Base-by-base conservation (phyloP, 805 yeast species). In the Pachysolen tannophilus region DNA sequence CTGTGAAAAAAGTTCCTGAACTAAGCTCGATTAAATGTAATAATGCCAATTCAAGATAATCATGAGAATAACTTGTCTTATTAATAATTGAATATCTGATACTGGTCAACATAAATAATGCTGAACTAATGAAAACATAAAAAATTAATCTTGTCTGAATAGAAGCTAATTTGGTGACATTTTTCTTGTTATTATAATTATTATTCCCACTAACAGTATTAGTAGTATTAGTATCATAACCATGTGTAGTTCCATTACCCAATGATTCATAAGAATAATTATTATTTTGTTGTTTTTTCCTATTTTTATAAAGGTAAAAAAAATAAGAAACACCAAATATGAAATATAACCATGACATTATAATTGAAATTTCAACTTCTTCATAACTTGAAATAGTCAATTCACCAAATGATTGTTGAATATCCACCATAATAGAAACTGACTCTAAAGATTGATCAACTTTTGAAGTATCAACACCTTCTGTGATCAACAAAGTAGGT, bases 1-100 rank as follows among this genome's bases (percentile, higher is more conserved):
- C 45, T 7, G 52, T 42, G 16, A 55, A 43, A 5, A 48, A 8
- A 0, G 63, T 48, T 26, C 48, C 47, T 11, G 42, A 36, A 0
- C 44, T 15, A 20, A 57, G 37, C 13, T 45, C 40, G 8, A 44
- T 10, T 20, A 55, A 45, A 35, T 47, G 44, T 9, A 48, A 35
- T 2, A 51, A 11, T 2, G 53, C 46, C 26, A 47, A 34, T 3
- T 34, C 10, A 15, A 53, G 23, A n/a, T 41, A 39, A 16, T 44
- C 37, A 11, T 46, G 42, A 8, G 27, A 32, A 34, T 59, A 55
- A n/a, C 58, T 33, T 6, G 40, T 37, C 13, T 33, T 28, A 16
- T 37, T 37, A 27, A 37, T 37, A 20, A 37, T 33, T 18, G 34
- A 32, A 25, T 37, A 37, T 16, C 40, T 24, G 6, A 21, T 26